phyloP scores from a whole-genome alignment of 257 asterid species.

The Schizonepeta tenuifolia region DNA sequence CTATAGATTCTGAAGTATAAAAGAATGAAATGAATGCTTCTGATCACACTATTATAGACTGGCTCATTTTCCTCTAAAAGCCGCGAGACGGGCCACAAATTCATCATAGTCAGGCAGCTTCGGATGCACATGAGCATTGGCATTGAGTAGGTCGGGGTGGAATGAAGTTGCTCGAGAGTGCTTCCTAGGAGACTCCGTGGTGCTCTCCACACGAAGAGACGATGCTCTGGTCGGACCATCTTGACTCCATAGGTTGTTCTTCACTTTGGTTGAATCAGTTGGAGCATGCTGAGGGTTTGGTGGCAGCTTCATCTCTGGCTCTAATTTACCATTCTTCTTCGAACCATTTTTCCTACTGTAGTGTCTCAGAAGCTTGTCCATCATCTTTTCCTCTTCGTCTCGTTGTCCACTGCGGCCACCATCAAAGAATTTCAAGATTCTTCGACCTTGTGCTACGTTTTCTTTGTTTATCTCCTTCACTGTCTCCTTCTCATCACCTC shows the following conservation, averaged over 20 bases:
- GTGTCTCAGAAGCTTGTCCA: constrained; percentile 60
- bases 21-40: constrained; percentile 32
- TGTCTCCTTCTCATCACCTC: constrained; percentile 3
- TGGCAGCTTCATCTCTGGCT: constrained; percentile 1
- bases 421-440: constrained; percentile 49
- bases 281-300: background rate
- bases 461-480: constrained; percentile 29
- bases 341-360: constrained; percentile 55
- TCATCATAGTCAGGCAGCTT: constrained; percentile 82
- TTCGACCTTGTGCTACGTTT: constrained; percentile 42
- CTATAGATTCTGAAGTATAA: constrained; percentile 7
- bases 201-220: constrained; percentile 57
- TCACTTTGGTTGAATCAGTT: constrained; percentile 24
- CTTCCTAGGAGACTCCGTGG: constrained; percentile 38
- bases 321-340: constrained; percentile 28
- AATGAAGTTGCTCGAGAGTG: constrained; percentile 60
- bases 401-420: constrained; percentile 23
- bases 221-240: constrained; percentile 47
- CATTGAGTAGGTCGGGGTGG: constrained; percentile 47
- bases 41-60: background rate
- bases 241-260: constrained; percentile 34
- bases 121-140: constrained; percentile 69
- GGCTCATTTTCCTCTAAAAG: constrained; percentile 39
- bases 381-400: constrained; percentile 58
- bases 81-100: constrained; percentile 71